Evolutionary conservation across 192 early-diverging fungal genomes (phyloP).

Genomic region (Funneliformis mosseae): DNA sequence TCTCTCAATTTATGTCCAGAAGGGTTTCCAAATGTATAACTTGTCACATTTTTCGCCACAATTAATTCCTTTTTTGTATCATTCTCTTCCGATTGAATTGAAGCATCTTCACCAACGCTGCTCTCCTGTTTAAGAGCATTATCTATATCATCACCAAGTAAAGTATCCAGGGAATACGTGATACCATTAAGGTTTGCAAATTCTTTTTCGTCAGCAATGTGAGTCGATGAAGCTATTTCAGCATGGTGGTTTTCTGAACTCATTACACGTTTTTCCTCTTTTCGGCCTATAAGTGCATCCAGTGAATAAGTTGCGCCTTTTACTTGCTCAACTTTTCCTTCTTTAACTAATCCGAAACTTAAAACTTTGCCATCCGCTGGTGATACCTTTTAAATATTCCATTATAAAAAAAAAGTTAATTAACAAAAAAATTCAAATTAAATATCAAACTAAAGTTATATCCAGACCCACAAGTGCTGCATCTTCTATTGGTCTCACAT

Average conservation of each 20-base stretch:
- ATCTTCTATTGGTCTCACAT: conserved; percentile 67
- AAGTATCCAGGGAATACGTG: conserved; percentile 73
- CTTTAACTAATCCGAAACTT: conserved; percentile 82
- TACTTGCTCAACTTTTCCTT: conserved; percentile 85
- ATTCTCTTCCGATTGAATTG: conserved; percentile 37
- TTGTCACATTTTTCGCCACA: conserved; percentile 15
- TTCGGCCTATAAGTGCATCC: conserved; percentile 80
- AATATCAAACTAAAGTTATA: background rate
- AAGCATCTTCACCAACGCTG: conserved; percentile 45
- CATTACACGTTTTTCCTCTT: conserved; percentile 30
- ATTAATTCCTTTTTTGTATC: conserved; percentile 31
- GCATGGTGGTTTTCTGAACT: conserved; percentile 2
- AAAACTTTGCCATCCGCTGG: conserved; percentile 93
- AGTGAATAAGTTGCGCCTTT: conserved; percentile 93
- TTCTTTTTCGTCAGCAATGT: conserved; percentile 72
- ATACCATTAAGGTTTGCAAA: conserved; percentile 91
- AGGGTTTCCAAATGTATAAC: conserved; percentile 19
- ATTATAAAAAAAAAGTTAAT: background rate
- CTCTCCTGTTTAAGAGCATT: conserved; percentile 41
- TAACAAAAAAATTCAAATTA: background rate
- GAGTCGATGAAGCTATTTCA: background rate
- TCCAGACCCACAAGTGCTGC: conserved; percentile 60
- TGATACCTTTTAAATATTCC: conserved; percentile 54
- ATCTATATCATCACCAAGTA: conserved; percentile 60
- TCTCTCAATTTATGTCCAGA: conserved; percentile 37